A percentile compares a stretch with the other conserved stretches of the same genome.
These are phyloP conservation scores for Lojkania enalia DNA, from an alignment of 2,329 filamentous ascomycete species.

Conservation along the genomic window DNA sequence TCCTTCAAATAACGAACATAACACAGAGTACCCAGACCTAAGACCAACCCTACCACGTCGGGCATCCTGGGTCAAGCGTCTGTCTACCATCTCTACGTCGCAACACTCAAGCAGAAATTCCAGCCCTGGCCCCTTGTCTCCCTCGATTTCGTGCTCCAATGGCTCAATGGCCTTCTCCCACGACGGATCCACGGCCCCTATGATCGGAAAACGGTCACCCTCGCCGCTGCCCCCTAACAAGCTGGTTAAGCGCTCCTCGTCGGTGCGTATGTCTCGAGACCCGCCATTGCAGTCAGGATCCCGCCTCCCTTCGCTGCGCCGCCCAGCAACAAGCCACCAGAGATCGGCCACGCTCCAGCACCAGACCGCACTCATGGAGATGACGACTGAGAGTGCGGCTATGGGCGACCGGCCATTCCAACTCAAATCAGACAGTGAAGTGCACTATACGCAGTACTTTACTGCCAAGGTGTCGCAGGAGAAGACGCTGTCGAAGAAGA, in stretches of 20 bases:
- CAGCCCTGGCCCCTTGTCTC: conserved; percentile 66
- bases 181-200: conserved; percentile 63
- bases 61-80: conserved; percentile 71
- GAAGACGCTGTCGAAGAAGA: conserved; percentile 46
- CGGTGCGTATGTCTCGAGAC: conserved; percentile 54
- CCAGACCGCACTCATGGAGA: conserved; percentile 40
- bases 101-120: conserved; percentile 67
- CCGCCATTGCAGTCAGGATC: conserved; percentile 57
- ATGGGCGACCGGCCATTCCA: conserved; percentile 22
- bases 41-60: conserved; percentile 40
- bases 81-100: conserved; percentile 68
- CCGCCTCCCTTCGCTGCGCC: conserved; percentile 67
- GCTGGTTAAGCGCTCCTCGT: conserved; percentile 72
- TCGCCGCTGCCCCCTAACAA: conserved; percentile 66
- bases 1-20: conserved; percentile 23
- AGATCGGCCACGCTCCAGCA: conserved; percentile 71
- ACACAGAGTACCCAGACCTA: conserved; percentile 31
- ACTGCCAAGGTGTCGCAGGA: conserved; percentile 39
- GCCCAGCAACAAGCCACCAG: conserved; percentile 79
- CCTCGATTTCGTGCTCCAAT: conserved; percentile 67
- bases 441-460: conserved; percentile 45
- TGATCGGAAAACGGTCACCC: conserved; percentile 53
- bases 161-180: conserved; percentile 54
- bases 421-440: conserved; percentile 28
- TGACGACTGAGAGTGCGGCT: conserved; percentile 28